Conservation (phyloP, 139 green algal species). For the Coelastrella sp. region DNA sequence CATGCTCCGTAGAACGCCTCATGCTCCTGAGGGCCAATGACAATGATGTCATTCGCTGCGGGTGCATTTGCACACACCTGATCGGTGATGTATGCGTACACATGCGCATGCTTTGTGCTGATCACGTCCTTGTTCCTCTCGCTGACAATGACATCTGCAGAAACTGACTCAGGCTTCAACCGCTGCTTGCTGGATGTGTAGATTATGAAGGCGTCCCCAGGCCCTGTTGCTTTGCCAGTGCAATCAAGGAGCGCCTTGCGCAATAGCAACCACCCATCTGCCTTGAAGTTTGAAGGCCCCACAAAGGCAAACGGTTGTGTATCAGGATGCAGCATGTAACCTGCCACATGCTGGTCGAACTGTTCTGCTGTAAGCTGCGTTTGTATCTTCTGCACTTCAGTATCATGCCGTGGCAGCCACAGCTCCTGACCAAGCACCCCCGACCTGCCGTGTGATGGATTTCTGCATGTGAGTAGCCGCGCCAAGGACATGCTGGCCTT, state of each 20-base stretch:
- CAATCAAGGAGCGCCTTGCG: not conserved
- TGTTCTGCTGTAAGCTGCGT: not conserved
- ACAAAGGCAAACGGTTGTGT: conserved; percentile 5
- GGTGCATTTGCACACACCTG: not conserved
- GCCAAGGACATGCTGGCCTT: not conserved
- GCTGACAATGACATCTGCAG: not conserved
- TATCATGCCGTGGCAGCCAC: not conserved
- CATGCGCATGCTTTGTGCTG: not conserved
- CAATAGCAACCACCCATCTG: conserved; percentile 2
- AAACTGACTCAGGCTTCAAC: not conserved
- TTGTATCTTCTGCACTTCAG: not conserved
- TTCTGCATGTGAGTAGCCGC: not conserved
- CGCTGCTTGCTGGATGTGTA: conserved; percentile 6
- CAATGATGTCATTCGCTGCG: not conserved
- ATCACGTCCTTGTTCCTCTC: conserved; percentile 7
- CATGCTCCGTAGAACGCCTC: not conserved
- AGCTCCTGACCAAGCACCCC: not conserved
- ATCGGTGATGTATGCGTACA: not conserved
- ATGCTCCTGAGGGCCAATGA: not conserved
- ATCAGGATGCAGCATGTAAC: not conserved
- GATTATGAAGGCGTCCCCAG: not conserved
- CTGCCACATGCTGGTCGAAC: not conserved
- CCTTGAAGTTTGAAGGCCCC: not conserved
- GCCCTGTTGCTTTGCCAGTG: not conserved
- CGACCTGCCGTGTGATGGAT: not conserved